Conservation (phyloP, 768 basidiomycete species). For the Xerocomellus chrysenteron region DNA sequence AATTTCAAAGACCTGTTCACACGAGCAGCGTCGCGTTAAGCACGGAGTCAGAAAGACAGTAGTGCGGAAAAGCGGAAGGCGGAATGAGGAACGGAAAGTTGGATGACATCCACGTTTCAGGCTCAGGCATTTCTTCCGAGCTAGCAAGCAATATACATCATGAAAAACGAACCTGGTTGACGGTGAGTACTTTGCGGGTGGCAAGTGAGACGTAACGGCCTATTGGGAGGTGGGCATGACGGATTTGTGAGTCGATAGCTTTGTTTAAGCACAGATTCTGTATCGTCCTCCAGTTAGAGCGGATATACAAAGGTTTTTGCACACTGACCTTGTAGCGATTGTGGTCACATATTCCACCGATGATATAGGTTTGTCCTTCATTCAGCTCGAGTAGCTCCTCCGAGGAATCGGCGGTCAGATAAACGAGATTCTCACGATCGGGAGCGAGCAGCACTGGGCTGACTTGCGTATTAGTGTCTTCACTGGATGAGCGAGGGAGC, state of each 20-base stretch:
- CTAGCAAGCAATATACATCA: neutral
- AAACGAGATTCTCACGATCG: constrained; percentile 62
- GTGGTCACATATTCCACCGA: constrained; percentile 93
- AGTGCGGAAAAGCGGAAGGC: neutral
- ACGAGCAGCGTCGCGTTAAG: neutral
- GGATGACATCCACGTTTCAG: neutral
- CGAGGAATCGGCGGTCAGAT: constrained; percentile 92
- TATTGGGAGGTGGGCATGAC: constrained; percentile 90
- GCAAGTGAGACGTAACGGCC: constrained; percentile 85
- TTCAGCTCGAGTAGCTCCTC: constrained; percentile 82
- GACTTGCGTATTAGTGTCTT: constrained; percentile 2
- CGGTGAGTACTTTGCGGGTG: constrained; percentile 94
- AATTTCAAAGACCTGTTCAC: constrained; percentile 75
- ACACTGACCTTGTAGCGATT: constrained; percentile 86
- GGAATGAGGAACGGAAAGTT: neutral
- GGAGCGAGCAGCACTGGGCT: constrained; percentile 1
- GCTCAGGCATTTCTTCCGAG: neutral
- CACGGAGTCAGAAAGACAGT: constrained; percentile 1
- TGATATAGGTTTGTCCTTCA: constrained; percentile 87
- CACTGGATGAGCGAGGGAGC: neutral
- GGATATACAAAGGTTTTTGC: neutral
- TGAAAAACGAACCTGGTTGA: constrained; percentile 68
- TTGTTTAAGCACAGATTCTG: constrained; percentile 91
- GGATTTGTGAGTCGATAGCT: constrained; percentile 68
- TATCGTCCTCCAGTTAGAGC: constrained; percentile 16